phyloP scores from a whole-genome alignment of 1,284 basidiomycete genomes.

The Xerocomus nothofagi region DNA sequence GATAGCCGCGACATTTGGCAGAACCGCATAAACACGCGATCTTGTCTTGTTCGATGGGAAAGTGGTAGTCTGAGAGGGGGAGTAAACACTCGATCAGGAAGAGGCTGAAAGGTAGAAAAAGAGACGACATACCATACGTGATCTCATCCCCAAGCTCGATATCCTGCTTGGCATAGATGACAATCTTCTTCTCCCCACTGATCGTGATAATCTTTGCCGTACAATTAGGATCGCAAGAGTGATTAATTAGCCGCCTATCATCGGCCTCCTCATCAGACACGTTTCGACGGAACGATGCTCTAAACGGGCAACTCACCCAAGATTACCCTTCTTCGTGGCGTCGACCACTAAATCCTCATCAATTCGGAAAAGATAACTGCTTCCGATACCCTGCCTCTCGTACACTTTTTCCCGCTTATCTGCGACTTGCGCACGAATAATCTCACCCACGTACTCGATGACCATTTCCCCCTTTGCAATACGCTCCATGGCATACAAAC shows the following conservation, averaged over 20 bases:
- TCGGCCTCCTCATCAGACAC: slow-evolving; percentile 15
- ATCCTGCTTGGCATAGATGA: slow-evolving; percentile 95
- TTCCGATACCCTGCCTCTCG: slow-evolving; percentile 93
- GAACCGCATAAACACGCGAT: slow-evolving; percentile 89
- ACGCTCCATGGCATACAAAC: slow-evolving; percentile 92
- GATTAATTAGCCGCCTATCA: slow-evolving; percentile 87
- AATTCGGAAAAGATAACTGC: slow-evolving; percentile 91
- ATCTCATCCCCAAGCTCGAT: slow-evolving; percentile 95
- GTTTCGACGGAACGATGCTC: neutral
- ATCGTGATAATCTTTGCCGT: slow-evolving; percentile 99
- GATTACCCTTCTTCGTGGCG: slow-evolving; percentile 97
- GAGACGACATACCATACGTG: slow-evolving; percentile 70
- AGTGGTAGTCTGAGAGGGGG: slow-evolving; percentile 74
- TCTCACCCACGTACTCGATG: slow-evolving; percentile 99
- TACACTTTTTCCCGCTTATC: slow-evolving; percentile 97
- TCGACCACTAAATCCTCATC: slow-evolving; percentile 94
- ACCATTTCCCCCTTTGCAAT: slow-evolving; percentile 98
- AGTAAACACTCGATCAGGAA: neutral
- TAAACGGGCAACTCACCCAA: slow-evolving; percentile 66
- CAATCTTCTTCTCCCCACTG: slow-evolving; percentile 98
- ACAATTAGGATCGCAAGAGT: slow-evolving; percentile 97
- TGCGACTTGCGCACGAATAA: slow-evolving; percentile 93
- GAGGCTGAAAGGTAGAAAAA: neutral
- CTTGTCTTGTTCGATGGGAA: slow-evolving; percentile 91
- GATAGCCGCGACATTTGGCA: slow-evolving; percentile 83